Base-by-base conservation (phyloP, 2,329 filamentous ascomycete genomes). In the Beauveria sp. region DNA sequence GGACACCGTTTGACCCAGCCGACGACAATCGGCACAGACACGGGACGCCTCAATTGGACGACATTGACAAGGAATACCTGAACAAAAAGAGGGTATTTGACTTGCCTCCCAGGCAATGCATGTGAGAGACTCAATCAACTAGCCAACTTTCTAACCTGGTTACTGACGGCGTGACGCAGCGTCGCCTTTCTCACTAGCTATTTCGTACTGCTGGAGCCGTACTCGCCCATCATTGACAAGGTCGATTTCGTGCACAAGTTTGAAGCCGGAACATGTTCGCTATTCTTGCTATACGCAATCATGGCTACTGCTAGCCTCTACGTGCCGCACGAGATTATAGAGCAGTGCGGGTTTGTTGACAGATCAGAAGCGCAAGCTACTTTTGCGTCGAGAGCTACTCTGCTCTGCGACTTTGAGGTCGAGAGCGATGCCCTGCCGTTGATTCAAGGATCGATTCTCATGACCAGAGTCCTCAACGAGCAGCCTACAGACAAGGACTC, bases 21-120 rank as follows among this genome's bases (percentile, higher is more conserved):
- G 24, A 56, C n/a, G 43, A 26, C 16, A 20, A 3, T 12, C 37
- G 24, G 24, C 34, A 14, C 2, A 26, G 50, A 41, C 28, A 40
- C 14, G 22, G 22, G 12, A 34, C 22, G n/a, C 57, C 50, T 4
- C 30, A 30, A 6, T n/a, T 61, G 9, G 59, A 55, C 24, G 59
- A 61, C 44, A 24, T 43, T 10, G 59, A 55, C 59, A 34, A 51
- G 24, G 59, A 55, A 8, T 61, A 55, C 22, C 59, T 61, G 9
- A 48, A 14, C 20, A 61, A 61, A 43, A 61, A 55, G 28, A 22
- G 7, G 3, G 30, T 61, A 3, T 55, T 55, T 7, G 59, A 55
- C 22, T 16, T 61, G 41, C 59, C 59, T 18, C 16, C 28, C 6
- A 40, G 40, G 40, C 40, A 26, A 14, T 41, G 34, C 52, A 10